Evolutionary conservation across 2,329 filamentous ascomycete species (phyloP), one percentile per base, ranked within the genome.

Genomic region (Tolypocladium inflatum): DNA sequence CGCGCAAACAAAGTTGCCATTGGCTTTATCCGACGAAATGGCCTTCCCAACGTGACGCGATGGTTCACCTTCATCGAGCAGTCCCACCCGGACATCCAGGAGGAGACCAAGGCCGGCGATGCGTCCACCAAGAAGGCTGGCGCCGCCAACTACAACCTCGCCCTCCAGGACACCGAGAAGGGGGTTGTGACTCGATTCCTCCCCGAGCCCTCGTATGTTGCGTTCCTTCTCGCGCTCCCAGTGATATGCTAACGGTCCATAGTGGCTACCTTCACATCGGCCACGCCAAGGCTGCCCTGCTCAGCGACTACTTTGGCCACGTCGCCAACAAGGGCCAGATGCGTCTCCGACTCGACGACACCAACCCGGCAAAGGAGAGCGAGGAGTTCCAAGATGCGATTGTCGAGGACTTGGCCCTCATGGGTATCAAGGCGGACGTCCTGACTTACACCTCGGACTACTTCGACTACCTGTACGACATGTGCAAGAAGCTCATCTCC

Each of bases 261-360:
- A 81, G 78, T 64, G 91, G 91, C 61, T 96, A 96, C 71, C 84
- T 97, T 51, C 93, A 97, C 76, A 96, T 97, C 63, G 93, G 93
- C 57, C 93, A 97, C 77, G 91, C 91, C 65, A 97, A 97, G 77
- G 91, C 91, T 37, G 91, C 91, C 7, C 81, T 96, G 57, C 84
- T 97, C 58, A 96, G 94, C 77, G 92, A 97, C 73, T 97, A 96
- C 80, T 97, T 97, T 66, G 93, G 91, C 51, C 91, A 97, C 73
- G 88, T 91, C 71, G 89, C 91, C 66, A 96, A 96, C 79, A 87
- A 93, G 60, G 94, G 94, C 67, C 95, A 88, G 67, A 80, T 99
- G 66, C 86, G 95, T 60, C 84, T 97, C 55, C 89, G 94, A 60
- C 94, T 99, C 69, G 94, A 99, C 71, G 94, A 99, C 70, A 99